Evolutionary conservation across 441 rosid species (phyloP).

Genomic region (Erodium moschatum): DNA sequence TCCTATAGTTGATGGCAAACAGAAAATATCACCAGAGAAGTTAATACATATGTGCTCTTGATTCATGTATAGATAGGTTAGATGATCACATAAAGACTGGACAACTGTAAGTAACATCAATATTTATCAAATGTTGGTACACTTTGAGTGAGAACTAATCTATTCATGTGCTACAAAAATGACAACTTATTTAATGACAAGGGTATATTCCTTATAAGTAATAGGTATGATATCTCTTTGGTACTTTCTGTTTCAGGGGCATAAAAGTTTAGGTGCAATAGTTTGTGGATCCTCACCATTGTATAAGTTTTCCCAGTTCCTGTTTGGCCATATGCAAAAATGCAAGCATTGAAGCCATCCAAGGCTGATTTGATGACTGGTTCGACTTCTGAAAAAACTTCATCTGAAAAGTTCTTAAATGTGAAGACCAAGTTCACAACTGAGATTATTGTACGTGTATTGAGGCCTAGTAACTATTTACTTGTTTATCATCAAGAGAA

Average conservation of each 20-base stretch:
- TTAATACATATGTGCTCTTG: background rate
- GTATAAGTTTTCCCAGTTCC: slow-evolving; percentile 79
- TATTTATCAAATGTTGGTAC: too few species aligned
- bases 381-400: slow-evolving; percentile 64
- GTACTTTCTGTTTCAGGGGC: background rate
- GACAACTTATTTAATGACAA: background rate
- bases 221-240: too few species aligned
- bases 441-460: background rate
- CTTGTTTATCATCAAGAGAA: background rate
- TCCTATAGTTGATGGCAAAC: slow-evolving; percentile 33
- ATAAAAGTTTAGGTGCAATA: background rate
- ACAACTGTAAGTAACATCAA: background rate
- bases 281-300: slow-evolving; percentile 42
- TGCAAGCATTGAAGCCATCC: slow-evolving; percentile 81
- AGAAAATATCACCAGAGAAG: slow-evolving; percentile 13
- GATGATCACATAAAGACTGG: background rate
- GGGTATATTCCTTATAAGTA: too few species aligned
- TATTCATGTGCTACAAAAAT: too few species aligned
- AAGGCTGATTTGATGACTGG: slow-evolving; percentile 64
- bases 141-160: background rate
- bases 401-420: slow-evolving; percentile 38
- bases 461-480: background rate
- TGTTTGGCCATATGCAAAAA: slow-evolving; percentile 79
- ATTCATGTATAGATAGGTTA: slow-evolving; percentile 3
- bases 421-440: background rate